Conservation (phyloP, 345 rosid genomes). For the Salix koriyanagi region DNA sequence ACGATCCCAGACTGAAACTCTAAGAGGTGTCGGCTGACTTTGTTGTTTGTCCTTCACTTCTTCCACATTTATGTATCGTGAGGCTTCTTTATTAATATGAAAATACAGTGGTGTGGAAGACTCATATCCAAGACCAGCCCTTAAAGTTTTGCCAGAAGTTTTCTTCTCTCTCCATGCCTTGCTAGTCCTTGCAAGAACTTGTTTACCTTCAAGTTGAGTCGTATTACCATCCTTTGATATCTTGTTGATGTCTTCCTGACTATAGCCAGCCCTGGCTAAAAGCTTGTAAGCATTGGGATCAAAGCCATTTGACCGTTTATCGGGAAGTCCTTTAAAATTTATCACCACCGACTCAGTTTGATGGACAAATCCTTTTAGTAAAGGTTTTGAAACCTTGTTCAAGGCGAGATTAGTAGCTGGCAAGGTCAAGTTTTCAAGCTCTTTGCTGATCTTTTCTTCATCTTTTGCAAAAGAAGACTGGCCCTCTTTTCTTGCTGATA, state of each 20-base stretch:
- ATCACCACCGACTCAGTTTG: not conserved
- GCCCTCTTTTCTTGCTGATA: not conserved
- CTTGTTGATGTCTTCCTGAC: not conserved
- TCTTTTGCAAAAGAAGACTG: not conserved
- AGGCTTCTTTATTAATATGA: not conserved
- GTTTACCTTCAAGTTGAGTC: not conserved
- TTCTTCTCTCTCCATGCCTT: not conserved
- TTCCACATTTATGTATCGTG: not conserved
- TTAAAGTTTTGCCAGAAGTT: not conserved
- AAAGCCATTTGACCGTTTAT: not conserved
- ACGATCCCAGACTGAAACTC: not conserved
- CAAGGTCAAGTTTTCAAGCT: not conserved
- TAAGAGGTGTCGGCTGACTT: not conserved
- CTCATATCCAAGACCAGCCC: not conserved
- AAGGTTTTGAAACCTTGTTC: not conserved
- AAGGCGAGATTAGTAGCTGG: not conserved
- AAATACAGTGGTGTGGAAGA: not conserved
- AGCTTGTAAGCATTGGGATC: constrained; percentile 4
- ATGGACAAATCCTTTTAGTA: not conserved
- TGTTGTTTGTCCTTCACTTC: not conserved
- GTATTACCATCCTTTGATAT: not conserved
- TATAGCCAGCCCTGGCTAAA: not conserved
- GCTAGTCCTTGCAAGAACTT: not conserved
- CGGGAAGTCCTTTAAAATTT: not conserved
- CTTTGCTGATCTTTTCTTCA: not conserved